Conservation (phyloP, 495 filamentous ascomycete genomes). For the Annulohypoxylon nitens region DNA sequence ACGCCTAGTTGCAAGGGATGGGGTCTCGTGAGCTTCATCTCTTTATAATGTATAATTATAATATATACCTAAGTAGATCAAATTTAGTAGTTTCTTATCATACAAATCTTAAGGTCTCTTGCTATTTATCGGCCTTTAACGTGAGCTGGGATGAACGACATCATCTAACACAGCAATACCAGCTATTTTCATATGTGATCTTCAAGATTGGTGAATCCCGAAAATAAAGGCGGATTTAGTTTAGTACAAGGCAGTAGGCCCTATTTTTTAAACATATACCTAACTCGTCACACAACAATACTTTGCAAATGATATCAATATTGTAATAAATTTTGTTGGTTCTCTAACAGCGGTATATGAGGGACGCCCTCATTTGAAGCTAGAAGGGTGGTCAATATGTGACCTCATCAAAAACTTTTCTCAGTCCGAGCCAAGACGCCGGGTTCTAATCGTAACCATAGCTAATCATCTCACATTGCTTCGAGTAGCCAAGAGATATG, state of each 20-base stretch:
- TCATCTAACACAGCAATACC: background rate
- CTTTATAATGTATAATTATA: slow-evolving; percentile 15
- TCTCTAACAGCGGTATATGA: slow-evolving; percentile 40
- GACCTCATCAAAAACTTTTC: slow-evolving; percentile 42
- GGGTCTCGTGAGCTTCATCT: background rate
- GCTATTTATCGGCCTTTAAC: background rate
- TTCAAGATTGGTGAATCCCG: too few species aligned
- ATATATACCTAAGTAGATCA: slow-evolving; percentile 3
- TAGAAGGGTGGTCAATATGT: slow-evolving; percentile 24
- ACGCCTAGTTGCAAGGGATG: background rate
- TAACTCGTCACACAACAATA: background rate
- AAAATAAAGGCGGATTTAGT: too few species aligned
- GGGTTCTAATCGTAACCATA: slow-evolving; percentile 47
- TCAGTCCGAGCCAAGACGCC: slow-evolving; percentile 49
- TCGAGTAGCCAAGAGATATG: slow-evolving; percentile 33
- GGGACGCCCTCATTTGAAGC: slow-evolving; percentile 28
- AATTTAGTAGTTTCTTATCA: slow-evolving; percentile 2
- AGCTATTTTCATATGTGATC: too few species aligned
- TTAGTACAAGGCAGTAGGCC: too few species aligned
- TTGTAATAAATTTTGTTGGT: slow-evolving; percentile 27
- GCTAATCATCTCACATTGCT: slow-evolving; percentile 41
- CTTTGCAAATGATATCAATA: slow-evolving; percentile 3
- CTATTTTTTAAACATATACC: too few species aligned
- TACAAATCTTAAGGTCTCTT: background rate
- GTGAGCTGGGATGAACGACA: background rate